Evolutionary conservation across 257 asterid species (phyloP), one percentile per base, ranked within the genome.

Genomic region (Solanum lycopersicoides): DNA sequence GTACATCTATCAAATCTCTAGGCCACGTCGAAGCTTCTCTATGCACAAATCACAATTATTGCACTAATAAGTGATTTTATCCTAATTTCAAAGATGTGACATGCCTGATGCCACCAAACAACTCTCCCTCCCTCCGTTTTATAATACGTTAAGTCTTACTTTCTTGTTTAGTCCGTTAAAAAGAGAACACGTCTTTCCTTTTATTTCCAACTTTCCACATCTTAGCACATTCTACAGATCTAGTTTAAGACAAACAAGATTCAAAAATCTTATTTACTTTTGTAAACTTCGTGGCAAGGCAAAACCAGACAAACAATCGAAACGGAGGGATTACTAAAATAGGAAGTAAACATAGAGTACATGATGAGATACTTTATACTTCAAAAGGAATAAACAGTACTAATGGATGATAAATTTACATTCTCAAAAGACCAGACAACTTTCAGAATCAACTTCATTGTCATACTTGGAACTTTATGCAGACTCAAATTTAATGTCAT

Each of bases 21-120:
- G 84, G 42, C 66, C 42, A 47, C 42, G 0, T 28, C 28, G 66
- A 80, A 16, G 68, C 60, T 80, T 80, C 74, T 80, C 34, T 16
- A 84, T 16, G 80, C 45, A 82, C 20, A n/a, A 72, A 14, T 50
- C 37, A 82, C 66, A n/a, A 82, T 20, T 50, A 76, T 89, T 89
- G 82, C 72, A 44, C 65, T 23, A 76, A 15, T 32, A 41, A 20
- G 25, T 37, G 39, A 34, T 1, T 50, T 28, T 9, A 37, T 63
- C 32, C 16, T 69, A 53, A 66, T 68, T 44, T 15, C 47, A 21
- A n/a, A 50, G 83, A 88, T 21, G 69, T 2, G 50, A 87, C 86
- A 79, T 73, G 73, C 44, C 44, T 41, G 44, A 41, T 41, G 56
- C 87, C 41, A 87, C 87, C 90, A 32, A 88, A 84, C 63, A 25